Conservation (phyloP, 768 basidiomycete genomes). For the Phaeotremella fagi region DNA sequence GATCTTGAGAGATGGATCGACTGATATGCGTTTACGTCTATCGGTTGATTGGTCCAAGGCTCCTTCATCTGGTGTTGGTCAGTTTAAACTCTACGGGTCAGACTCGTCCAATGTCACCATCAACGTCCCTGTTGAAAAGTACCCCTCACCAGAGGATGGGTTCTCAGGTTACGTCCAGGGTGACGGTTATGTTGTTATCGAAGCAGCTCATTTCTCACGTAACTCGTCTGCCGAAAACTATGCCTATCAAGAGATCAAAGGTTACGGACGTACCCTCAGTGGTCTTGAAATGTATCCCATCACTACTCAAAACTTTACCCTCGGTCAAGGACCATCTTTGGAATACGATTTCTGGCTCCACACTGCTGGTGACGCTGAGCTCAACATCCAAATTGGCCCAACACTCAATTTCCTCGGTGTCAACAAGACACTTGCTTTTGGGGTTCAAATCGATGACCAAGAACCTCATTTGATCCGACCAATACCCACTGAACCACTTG, state of each 20-base stretch:
- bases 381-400: slow-evolving; percentile 36
- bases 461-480: slow-evolving; percentile 21
- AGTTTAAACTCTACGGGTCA: slow-evolving; percentile 9
- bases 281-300: slow-evolving; percentile 61
- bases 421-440: slow-evolving; percentile 27
- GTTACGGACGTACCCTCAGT: slow-evolving; percentile 60
- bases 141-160: slow-evolving; percentile 12
- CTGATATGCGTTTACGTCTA: slow-evolving; percentile 58
- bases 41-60: slow-evolving; percentile 59
- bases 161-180: slow-evolving; percentile 60
- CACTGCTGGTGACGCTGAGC: slow-evolving; percentile 8
- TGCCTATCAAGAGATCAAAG: slow-evolving; percentile 59
- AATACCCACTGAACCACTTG: slow-evolving; percentile 13
- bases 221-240: slow-evolving; percentile 55
- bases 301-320: slow-evolving; percentile 58
- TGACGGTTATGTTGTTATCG: slow-evolving; percentile 61
- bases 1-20: slow-evolving; percentile 49
- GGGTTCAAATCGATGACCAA: slow-evolving; percentile 29
- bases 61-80: background rate
- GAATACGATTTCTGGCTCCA: slow-evolving; percentile 52
- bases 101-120: slow-evolving; percentile 35
- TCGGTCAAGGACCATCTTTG: slow-evolving; percentile 60
- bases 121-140: slow-evolving; percentile 18
- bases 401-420: slow-evolving; percentile 27
- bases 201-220: slow-evolving; percentile 60